A percentile compares a stretch with the other conserved stretches of the same genome.
phyloP scores from a whole-genome alignment of 2,329 filamentous ascomycete species.

The Colletotrichum graminicola region DNA sequence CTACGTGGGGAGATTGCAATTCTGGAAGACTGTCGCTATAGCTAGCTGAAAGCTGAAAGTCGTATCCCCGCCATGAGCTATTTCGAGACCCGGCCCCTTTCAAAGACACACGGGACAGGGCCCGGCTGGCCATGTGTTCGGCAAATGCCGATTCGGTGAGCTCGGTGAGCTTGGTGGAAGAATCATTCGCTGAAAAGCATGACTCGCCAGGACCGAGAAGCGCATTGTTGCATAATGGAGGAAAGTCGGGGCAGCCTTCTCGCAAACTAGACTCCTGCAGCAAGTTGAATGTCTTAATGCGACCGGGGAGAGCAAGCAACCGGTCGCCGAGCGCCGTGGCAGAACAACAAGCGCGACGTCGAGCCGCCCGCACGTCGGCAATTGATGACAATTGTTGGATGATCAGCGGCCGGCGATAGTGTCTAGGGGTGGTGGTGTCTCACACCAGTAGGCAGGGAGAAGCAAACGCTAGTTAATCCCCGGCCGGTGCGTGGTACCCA shows the following conservation, averaged over 20 bases:
- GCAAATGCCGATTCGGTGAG: background rate
- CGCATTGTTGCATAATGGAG: conserved; percentile 6
- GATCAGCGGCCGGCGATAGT: background rate
- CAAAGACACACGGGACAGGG: background rate
- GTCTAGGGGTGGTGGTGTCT: conserved; percentile 6
- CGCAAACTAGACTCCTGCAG: background rate
- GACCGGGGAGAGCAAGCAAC: background rate
- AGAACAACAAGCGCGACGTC: background rate
- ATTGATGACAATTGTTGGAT: background rate
- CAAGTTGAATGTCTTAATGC: conserved; percentile 1
- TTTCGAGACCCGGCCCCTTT: background rate
- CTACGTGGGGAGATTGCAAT: background rate
- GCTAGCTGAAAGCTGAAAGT: background rate
- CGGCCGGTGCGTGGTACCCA: background rate
- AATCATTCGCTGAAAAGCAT: conserved; percentile 17
- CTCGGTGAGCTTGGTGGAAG: conserved; percentile 13
- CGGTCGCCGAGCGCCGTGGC: background rate
- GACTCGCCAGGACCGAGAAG: background rate
- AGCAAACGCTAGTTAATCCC: too few relatives aligned
- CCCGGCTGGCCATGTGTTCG: too few relatives aligned
- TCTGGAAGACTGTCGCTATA: background rate
- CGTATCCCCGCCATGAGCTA: conserved; percentile 9
- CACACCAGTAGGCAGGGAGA: background rate
- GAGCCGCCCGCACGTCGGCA: background rate
- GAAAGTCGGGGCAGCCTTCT: background rate